A percentile compares a stretch with the other conserved stretches of the same genome.
Conservation (phyloP, 805 yeast genomes). For the Pichia californica region DNA sequence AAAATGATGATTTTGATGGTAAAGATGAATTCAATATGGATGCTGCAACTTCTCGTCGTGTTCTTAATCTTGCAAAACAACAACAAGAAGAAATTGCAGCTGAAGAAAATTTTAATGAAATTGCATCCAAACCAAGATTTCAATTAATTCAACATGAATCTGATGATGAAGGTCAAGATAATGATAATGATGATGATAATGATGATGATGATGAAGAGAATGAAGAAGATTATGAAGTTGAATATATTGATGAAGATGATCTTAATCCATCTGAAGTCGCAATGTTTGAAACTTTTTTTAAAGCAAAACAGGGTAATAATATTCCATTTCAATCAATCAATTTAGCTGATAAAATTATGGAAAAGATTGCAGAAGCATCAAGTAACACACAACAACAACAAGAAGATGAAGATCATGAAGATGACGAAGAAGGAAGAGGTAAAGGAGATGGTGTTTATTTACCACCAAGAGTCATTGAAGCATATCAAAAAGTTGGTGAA, state of each 20-base stretch:
- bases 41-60: conserved; percentile 75
- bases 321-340: conserved; percentile 44
- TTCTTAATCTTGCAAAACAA: conserved; percentile 81
- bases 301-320: conserved; percentile 20
- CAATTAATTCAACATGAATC: conserved; percentile 30
- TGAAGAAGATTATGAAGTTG: conserved; percentile 34
- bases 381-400: conserved; percentile 21
- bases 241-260: conserved; percentile 48
- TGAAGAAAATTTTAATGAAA: conserved; percentile 42
- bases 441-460: conserved; percentile 70
- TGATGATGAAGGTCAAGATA: conserved; percentile 25
- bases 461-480: conserved; percentile 95
- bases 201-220: conserved; percentile 21
- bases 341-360: conserved; percentile 91
- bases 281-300: conserved; percentile 72
- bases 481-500: conserved; percentile 86
- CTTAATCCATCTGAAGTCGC: conserved; percentile 79
- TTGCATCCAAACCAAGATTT: conserved; percentile 25
- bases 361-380: conserved; percentile 67
- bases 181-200: conserved; percentile 27
- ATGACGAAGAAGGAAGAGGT: conserved; percentile 26
- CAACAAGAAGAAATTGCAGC: conserved; percentile 87
- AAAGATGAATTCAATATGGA: conserved; percentile 65
- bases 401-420: conserved; percentile 21
- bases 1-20: conserved; percentile 37